Evolutionary conservation across 768 basidiomycete species (phyloP).

Genomic region (Boletus sp.): DNA sequence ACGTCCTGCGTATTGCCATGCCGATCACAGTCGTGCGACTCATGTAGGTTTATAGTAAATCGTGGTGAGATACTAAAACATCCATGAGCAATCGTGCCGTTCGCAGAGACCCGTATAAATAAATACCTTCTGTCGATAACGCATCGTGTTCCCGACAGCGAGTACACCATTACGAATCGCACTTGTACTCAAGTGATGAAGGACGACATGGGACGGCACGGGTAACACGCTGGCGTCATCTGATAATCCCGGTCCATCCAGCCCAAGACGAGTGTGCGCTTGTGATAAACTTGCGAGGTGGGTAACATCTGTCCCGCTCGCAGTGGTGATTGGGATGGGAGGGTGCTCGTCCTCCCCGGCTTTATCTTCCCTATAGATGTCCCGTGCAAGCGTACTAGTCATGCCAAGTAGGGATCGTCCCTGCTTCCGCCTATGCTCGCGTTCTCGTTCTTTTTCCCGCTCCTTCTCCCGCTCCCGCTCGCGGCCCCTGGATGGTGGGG

Average conservation of each 20-base stretch:
- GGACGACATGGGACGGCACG: constrained; percentile 89
- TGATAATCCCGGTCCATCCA: constrained; percentile 47
- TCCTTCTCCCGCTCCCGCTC: constrained; percentile 37
- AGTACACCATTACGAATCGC: constrained; percentile 92
- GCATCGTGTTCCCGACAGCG: constrained; percentile 87
- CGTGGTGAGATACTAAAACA: constrained; percentile 73
- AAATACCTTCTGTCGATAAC: constrained; percentile 86
- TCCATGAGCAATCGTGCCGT: constrained; percentile 14
- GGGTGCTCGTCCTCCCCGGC: constrained; percentile 21
- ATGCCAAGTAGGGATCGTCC: constrained; percentile 35
- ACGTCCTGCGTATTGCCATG: constrained; percentile 25
- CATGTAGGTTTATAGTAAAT: constrained; percentile 77
- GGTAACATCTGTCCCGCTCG: constrained; percentile 39
- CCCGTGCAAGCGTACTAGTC: constrained; percentile 34
- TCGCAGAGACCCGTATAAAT: constrained; percentile 5
- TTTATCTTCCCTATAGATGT: constrained; percentile 25
- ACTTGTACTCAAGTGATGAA: constrained; percentile 94
- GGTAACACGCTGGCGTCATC: constrained; percentile 92
- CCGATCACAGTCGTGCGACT: constrained; percentile 10
- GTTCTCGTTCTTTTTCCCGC: constrained; percentile 34
- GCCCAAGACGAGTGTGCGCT: constrained; percentile 31
- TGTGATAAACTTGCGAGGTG: constrained; percentile 27
- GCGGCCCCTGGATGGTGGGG: constrained; percentile 33
- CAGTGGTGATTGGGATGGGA: constrained; percentile 37
- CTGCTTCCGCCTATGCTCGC: constrained; percentile 31